Evolutionary conservation across 768 basidiomycete species (phyloP).

Genomic region (Lactarius trivialis): DNA sequence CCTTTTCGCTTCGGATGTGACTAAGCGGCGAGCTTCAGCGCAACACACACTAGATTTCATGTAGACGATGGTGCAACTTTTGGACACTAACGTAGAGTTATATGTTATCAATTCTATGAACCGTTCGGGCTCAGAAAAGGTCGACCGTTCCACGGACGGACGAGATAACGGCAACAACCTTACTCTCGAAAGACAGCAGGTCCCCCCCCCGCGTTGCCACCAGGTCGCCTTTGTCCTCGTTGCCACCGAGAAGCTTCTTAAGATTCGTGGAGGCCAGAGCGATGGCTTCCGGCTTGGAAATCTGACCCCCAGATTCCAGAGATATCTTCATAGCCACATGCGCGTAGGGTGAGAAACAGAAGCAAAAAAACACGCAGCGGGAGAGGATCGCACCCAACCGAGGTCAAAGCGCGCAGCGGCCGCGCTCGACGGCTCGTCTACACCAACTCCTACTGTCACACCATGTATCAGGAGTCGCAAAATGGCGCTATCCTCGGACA

Average conservation of each 20-base stretch:
- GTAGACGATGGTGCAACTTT: not conserved
- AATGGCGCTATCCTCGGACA: constrained; percentile 48
- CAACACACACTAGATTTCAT: not conserved
- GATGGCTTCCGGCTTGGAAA: constrained; percentile 31
- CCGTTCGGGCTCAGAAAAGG: constrained; percentile 23
- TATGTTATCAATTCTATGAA: not conserved
- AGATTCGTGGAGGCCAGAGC: constrained; percentile 37
- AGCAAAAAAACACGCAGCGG: not conserved
- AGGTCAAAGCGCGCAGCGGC: constrained; percentile 33
- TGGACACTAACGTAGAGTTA: not conserved
- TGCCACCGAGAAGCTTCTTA: constrained; percentile 37
- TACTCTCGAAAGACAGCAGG: constrained; percentile 31
- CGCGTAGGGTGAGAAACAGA: not conserved
- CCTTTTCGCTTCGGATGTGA: not conserved
- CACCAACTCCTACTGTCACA: constrained; percentile 58
- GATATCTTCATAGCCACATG: constrained; percentile 31
- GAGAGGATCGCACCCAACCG: constrained; percentile 30
- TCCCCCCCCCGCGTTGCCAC: constrained; percentile 32
- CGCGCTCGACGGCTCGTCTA: constrained; percentile 29
- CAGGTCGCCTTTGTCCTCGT: constrained; percentile 27
- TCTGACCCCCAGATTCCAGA: constrained; percentile 33
- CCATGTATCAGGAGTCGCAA: constrained; percentile 47
- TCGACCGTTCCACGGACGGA: constrained; percentile 28
- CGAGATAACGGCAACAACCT: constrained; percentile 29
- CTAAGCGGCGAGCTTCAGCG: not conserved